Percentiles rank a stretch among this genome's conserved stretches.
phyloP scores from a whole-genome alignment of 352 stramenopile species.

The Phytophthora parvispora region DNA sequence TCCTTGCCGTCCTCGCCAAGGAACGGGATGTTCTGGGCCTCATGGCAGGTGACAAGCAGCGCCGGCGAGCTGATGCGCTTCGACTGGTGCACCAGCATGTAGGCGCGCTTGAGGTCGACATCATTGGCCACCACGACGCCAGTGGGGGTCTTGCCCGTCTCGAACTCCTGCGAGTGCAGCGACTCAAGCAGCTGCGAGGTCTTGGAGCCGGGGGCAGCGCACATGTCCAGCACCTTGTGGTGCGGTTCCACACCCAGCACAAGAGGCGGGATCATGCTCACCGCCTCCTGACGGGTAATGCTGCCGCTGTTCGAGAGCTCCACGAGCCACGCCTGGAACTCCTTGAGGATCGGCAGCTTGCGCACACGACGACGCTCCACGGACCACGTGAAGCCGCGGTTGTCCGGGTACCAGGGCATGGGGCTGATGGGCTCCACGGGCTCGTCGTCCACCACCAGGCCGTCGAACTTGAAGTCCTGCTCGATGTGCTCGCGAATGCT shows the following conservation, averaged over 20 bases:
- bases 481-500: constrained; percentile 90
- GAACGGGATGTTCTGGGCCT: constrained; percentile 97
- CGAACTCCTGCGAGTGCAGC: constrained; percentile 85
- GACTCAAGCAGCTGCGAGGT: constrained; percentile 98
- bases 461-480: constrained; percentile 89
- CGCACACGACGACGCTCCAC: constrained; percentile 92
- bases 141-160: constrained; percentile 82
- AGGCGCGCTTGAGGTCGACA: constrained; percentile 97
- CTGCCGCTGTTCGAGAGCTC: constrained; percentile 94
- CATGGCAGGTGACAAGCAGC: constrained; percentile 96
- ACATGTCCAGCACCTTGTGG: constrained; percentile 98
- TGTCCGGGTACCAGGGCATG: constrained; percentile 93
- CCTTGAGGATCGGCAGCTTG: constrained; percentile 92
- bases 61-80: constrained; percentile 96
- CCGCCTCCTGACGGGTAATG: constrained; percentile 98
- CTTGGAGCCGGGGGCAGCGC: constrained; percentile 99
- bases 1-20: constrained; percentile 73
- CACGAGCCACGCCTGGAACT: constrained; percentile 98
- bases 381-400: constrained; percentile 92
- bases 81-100: constrained; percentile 99
- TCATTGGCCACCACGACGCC: constrained; percentile 98
- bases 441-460: constrained; percentile 83
- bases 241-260: constrained; percentile 96
- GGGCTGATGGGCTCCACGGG: constrained; percentile 83
- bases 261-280: constrained; percentile 99